phyloP scores from a whole-genome alignment of 768 basidiomycete species.

The Crepidotus variabilis region DNA sequence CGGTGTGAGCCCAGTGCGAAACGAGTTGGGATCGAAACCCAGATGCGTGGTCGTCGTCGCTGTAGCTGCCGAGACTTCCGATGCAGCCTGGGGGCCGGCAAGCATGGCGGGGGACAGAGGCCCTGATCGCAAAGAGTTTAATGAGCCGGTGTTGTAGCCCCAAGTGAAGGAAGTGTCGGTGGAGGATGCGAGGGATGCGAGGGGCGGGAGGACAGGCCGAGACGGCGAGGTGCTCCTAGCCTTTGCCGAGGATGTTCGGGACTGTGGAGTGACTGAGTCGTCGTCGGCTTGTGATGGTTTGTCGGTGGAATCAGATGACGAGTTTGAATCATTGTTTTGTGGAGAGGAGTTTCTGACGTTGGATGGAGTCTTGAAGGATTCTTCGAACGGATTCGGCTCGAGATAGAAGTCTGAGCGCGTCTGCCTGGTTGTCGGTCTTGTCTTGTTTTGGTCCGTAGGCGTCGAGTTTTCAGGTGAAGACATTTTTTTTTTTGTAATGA shows the following conservation, averaged over 20 bases:
- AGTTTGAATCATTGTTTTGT: conserved; percentile 20
- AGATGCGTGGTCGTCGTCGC: conserved; percentile 20
- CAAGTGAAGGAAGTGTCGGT: conserved; percentile 64
- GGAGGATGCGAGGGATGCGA: conserved; percentile 74
- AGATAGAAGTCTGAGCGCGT: conserved; percentile 66
- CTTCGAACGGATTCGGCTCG: conserved; percentile 93
- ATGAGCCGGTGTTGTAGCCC: conserved; percentile 52
- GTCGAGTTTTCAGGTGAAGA: conserved; percentile 36
- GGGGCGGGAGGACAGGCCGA: conserved; percentile 79
- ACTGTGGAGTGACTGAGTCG: conserved; percentile 17
- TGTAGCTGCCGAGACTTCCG: conserved; percentile 23
- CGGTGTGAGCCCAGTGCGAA: conserved; percentile 86
- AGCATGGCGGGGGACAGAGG: conserved; percentile 97
- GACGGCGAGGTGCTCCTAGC: conserved; percentile 39
- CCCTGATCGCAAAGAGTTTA: conserved; percentile 85
- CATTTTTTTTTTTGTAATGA: conserved; percentile 26
- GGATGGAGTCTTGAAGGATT: conserved; percentile 74
- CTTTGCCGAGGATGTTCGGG: conserved; percentile 24
- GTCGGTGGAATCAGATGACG: conserved; percentile 27
- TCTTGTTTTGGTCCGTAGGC: conserved; percentile 22
- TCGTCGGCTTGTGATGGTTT: conserved; percentile 9
- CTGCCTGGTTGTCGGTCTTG: conserved; percentile 33
- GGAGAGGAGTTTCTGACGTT: conserved; percentile 45
- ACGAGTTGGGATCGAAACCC: conserved; percentile 65
- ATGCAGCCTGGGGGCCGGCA: conserved; percentile 68